Conservation (phyloP, 805 yeast species). For the Cyberlindnera maritima region DNA sequence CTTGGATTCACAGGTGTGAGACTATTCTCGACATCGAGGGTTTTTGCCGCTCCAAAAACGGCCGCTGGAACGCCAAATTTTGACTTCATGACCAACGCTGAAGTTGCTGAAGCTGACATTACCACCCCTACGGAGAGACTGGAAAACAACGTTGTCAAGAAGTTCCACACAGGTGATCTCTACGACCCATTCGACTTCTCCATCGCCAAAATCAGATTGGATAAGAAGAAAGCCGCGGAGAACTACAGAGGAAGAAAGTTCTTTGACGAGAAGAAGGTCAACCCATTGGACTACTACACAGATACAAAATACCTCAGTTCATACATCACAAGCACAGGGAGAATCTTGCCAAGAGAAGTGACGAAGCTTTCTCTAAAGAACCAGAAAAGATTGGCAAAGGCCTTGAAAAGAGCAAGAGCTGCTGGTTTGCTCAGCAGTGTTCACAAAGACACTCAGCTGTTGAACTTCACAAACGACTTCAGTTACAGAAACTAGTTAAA, state of each 20-base stretch:
- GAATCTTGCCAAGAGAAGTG: constrained; percentile 67
- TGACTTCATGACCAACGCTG: neutral
- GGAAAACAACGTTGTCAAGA: constrained; percentile 35
- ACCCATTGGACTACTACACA: constrained; percentile 69
- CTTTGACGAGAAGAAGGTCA: constrained; percentile 48
- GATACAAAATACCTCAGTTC: constrained; percentile 68
- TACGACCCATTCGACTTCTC: constrained; percentile 86
- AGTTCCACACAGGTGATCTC: constrained; percentile 48
- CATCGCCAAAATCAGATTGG: constrained; percentile 52
- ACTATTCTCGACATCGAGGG: constrained; percentile 1
- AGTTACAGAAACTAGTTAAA: neutral
- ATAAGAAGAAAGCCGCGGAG: constrained; percentile 34
- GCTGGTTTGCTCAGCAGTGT: constrained; percentile 76
- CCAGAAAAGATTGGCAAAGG: constrained; percentile 70
- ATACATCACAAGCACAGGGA: constrained; percentile 70
- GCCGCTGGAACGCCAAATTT: neutral
- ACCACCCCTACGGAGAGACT: constrained; percentile 3
- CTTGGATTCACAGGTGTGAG: neutral
- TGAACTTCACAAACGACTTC: constrained; percentile 14
- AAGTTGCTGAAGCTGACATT: neutral
- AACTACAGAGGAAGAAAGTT: constrained; percentile 24
- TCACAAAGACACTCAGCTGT: constrained; percentile 50
- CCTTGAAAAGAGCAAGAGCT: constrained; percentile 76
- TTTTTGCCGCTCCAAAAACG: neutral
- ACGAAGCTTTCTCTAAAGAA: constrained; percentile 65